Evolutionary conservation across 1,284 basidiomycete genomes (phyloP).

Genomic region (Phellopilus nigrolimitatus): DNA sequence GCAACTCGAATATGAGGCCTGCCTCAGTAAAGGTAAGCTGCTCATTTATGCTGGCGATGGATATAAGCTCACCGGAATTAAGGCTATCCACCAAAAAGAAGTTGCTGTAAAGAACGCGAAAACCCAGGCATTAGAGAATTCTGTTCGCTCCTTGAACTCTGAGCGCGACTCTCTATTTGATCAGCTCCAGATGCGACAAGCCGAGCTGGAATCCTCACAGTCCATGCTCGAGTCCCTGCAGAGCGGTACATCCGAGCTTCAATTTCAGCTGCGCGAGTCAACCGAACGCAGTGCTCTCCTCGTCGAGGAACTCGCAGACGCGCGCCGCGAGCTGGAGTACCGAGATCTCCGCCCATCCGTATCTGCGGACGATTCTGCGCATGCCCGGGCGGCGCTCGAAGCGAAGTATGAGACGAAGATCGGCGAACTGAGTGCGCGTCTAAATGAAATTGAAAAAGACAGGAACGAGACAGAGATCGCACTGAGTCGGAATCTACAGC

Average conservation of each 20-base stretch:
- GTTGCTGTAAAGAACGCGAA: slow-evolving; percentile 55
- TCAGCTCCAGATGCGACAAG: slow-evolving; percentile 78
- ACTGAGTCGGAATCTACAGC: slow-evolving; percentile 75
- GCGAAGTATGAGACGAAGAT: slow-evolving; percentile 72
- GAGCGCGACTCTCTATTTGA: slow-evolving; percentile 82
- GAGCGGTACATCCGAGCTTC: slow-evolving; percentile 74
- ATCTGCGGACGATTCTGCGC: slow-evolving; percentile 66
- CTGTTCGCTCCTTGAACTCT: slow-evolving; percentile 57
- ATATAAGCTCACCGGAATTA: slow-evolving; percentile 7
- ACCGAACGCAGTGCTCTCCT: slow-evolving; percentile 66
- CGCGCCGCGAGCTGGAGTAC: slow-evolving; percentile 52
- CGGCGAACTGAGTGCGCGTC: slow-evolving; percentile 57
- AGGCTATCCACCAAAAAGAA: slow-evolving; percentile 72
- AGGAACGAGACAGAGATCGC: slow-evolving; percentile 77
- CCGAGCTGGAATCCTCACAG: slow-evolving; percentile 79
- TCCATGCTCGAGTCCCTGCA: slow-evolving; percentile 69
- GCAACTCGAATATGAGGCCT: slow-evolving; percentile 74
- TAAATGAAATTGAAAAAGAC: slow-evolving; percentile 62
- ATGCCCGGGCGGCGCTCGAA: slow-evolving; percentile 74
- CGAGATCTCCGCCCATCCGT: slow-evolving; percentile 40
- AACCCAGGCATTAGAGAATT: slow-evolving; percentile 66
- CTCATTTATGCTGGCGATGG: neutral
- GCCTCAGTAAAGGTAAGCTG: slow-evolving; percentile 65
- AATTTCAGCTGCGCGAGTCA: slow-evolving; percentile 80
- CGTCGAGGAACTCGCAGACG: slow-evolving; percentile 67